Evolutionary conservation across 1,284 basidiomycete species (phyloP).

Genomic region (Fomitiporia mediterranea): DNA sequence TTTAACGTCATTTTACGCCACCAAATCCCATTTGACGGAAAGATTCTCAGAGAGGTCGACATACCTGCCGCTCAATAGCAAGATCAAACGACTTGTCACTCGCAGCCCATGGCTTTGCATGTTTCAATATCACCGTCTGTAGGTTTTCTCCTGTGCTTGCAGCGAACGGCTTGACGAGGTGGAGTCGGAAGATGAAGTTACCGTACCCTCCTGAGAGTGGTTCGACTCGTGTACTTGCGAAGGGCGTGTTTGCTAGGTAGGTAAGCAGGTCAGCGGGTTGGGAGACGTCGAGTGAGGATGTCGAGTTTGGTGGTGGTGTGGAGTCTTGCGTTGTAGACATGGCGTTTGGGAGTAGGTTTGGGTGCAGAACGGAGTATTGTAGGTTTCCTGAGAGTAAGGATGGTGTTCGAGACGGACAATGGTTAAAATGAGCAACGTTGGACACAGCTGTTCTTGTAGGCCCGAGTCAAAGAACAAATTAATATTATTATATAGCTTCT

Average conservation of each 20-base stretch:
- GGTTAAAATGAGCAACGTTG: too few relatives aligned
- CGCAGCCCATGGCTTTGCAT: constrained; percentile 43
- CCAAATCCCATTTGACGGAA: too few relatives aligned
- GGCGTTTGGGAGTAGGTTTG: too few relatives aligned
- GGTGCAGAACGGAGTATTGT: too few relatives aligned
- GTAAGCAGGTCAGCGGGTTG: constrained; percentile 32
- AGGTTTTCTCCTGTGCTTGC: constrained; percentile 26
- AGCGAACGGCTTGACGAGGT: constrained; percentile 35
- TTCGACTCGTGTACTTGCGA: constrained; percentile 32
- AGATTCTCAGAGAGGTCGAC: too few relatives aligned
- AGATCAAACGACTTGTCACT: constrained; percentile 32
- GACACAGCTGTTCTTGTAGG: too few relatives aligned
- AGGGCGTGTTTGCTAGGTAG: constrained; percentile 38
- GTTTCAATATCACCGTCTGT: constrained; percentile 52
- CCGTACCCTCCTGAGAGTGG: constrained; percentile 44
- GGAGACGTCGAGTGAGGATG: constrained; percentile 30
- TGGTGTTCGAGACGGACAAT: too few relatives aligned
- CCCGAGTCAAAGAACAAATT: too few relatives aligned
- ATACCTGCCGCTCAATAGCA: constrained; percentile 50
- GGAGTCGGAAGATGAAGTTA: constrained; percentile 52
- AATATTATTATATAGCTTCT: too few relatives aligned
- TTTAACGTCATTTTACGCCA: too few relatives aligned
- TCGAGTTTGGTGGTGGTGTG: not conserved
- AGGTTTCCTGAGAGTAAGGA: too few relatives aligned
- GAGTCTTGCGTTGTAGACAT: too few relatives aligned